Evolutionary conservation across 306 rosid species (phyloP), one percentile per base, ranked within the genome.

Genomic region (Glycine tomentella): DNA sequence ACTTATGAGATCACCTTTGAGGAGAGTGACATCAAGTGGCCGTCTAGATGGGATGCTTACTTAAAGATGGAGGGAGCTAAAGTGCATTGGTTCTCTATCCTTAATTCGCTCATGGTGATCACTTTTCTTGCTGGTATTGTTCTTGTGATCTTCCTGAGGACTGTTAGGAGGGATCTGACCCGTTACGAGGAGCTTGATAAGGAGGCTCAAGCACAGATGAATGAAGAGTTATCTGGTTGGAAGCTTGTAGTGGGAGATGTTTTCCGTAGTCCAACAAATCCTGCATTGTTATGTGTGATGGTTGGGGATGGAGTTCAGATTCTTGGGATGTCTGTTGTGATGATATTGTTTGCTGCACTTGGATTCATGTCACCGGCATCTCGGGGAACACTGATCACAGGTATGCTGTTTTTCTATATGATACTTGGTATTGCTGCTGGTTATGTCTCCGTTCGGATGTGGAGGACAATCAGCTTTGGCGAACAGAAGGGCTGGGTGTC

Each of bases 281-380:
- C 97, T 61, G 58, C 88, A 33, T 89, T 91, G 45, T 62, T 91
- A 78, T 91, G 97, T 69, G 81, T 90, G 36, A 88, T 91, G 97
- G 92, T 91, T 57, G 97, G 93, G n/a, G 87, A 90, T 72, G 97
- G 97, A 12, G 88, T 91, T 83, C 97, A 90, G 86, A 90, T 91
- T 78, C 93, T 91, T 13, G 93, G 96, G 59, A 91, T 91, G 96
- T 90, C 93, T 79, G 84, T 90, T 84, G 93, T 91, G 72, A 91
- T 93, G 57, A 91, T 91, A 66, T 71, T 91, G 81, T 91, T 91
- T 88, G 97, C 97, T 38, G 91, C 97, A 63, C 91, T 89, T 17
- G 93, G 97, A 74, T 91, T 91, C 89, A 90, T 91, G 97, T 91
- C 93, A 3, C 97, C 97, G 2, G 93, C 97, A 42, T 91, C 97